Evolutionary conservation across 768 basidiomycete genomes (phyloP).

Genomic region (Porphyrellus cyaneotinctus): DNA sequence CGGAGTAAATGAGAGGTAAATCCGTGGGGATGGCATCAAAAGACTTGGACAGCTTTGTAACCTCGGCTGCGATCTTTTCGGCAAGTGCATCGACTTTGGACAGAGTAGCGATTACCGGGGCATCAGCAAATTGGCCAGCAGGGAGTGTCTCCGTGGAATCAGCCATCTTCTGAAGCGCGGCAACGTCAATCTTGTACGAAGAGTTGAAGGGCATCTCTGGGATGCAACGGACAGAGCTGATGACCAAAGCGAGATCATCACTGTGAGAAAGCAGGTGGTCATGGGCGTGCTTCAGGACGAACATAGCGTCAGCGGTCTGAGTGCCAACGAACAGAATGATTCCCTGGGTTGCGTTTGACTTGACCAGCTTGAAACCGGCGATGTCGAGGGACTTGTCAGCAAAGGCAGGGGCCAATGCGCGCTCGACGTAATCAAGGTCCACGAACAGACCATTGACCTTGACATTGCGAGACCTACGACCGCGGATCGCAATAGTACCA

Average conservation of each 20-base stretch:
- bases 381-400: conserved; percentile 17
- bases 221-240: conserved; percentile 25
- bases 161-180: conserved; percentile 24
- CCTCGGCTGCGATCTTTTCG: conserved; percentile 33
- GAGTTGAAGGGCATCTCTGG: conserved; percentile 31
- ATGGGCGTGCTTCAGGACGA: conserved; percentile 23
- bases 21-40: conserved; percentile 25
- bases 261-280: conserved; percentile 16
- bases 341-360: conserved; percentile 22
- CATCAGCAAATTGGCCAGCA: conserved; percentile 14
- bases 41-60: conserved; percentile 29
- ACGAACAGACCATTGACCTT: conserved; percentile 30
- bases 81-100: conserved; percentile 24
- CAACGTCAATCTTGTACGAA: conserved; percentile 30
- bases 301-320: conserved; percentile 12
- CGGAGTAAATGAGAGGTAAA: conserved; percentile 30
- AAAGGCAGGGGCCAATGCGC: conserved; percentile 25
- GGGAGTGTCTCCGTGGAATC: conserved; percentile 12
- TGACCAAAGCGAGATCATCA: conserved; percentile 22
- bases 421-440: conserved; percentile 28
- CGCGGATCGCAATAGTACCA: conserved; percentile 25
- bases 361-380: conserved; percentile 26
- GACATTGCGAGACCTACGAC: conserved; percentile 30
- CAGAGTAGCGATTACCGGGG: too few relatives aligned
- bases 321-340: conserved; percentile 26